phyloP scores from a whole-genome alignment of 345 rosid species.

The Euphorbia lathyris region DNA sequence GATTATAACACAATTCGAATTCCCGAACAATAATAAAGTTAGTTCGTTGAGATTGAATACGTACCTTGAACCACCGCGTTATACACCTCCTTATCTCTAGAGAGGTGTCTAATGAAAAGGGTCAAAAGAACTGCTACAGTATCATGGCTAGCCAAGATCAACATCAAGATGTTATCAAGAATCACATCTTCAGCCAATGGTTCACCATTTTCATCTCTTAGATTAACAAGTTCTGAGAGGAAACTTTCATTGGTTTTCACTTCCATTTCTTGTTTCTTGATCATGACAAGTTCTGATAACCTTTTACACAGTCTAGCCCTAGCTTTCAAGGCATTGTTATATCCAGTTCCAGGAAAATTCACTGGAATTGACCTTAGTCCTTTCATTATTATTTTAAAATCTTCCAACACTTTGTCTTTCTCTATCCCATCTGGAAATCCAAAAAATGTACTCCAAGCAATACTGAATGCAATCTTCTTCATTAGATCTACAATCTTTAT shows the following conservation, averaged over 20 bases:
- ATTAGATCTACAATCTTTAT: constrained; percentile 16
- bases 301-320: constrained; percentile 10
- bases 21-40: too few relatives aligned
- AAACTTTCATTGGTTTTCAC: background rate
- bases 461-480: constrained; percentile 29
- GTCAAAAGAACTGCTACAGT: constrained; percentile 6
- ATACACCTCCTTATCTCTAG: constrained; percentile 3
- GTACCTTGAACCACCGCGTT: background rate
- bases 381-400: constrained; percentile 12
- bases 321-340: constrained; percentile 16
- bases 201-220: constrained; percentile 27
- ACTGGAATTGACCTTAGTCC: constrained; percentile 27
- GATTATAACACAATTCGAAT: too few relatives aligned
- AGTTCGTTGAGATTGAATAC: too few relatives aligned
- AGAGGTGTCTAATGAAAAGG: constrained; percentile 15
- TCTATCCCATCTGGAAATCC: constrained; percentile 24
- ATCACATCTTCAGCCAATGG: constrained; percentile 20
- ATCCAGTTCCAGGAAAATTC: constrained; percentile 22
- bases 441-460: constrained; percentile 17
- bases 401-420: constrained; percentile 13
- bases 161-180: constrained; percentile 11
- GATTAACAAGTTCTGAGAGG: background rate
- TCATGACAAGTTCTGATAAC: constrained; percentile 7
- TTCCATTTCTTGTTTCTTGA: constrained; percentile 14
- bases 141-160: constrained; percentile 26